These are phyloP conservation scores for Boletus rubroflammeus DNA, from an alignment of 768 basidiomycete species.

Conservation along the genomic window DNA sequence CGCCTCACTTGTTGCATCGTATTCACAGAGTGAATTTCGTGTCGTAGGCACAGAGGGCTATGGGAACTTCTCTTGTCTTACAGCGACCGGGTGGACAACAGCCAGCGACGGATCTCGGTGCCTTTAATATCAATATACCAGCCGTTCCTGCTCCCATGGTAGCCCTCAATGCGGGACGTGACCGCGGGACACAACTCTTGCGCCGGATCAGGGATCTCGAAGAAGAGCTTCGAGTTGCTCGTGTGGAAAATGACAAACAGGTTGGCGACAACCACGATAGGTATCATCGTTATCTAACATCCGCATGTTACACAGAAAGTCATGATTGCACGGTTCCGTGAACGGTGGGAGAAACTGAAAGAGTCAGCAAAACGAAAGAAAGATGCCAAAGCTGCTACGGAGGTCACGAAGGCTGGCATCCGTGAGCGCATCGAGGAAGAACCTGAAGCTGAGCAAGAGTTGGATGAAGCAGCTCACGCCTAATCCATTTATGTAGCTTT, in stretches of 20 bases:
- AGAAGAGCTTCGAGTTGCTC: constrained; percentile 63
- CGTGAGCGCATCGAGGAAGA: constrained; percentile 70
- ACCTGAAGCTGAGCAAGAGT: constrained; percentile 61
- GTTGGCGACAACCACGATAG: constrained; percentile 37
- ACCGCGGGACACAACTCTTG: constrained; percentile 51
- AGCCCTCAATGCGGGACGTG: constrained; percentile 49
- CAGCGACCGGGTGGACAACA: constrained; percentile 41
- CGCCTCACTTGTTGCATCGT: not conserved
- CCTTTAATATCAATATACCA: constrained; percentile 56
- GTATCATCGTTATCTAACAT: constrained; percentile 11
- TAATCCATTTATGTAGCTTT: not conserved
- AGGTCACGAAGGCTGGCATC: constrained; percentile 41
- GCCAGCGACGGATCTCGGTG: constrained; percentile 47
- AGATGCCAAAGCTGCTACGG: constrained; percentile 58
- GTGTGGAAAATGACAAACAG: constrained; percentile 79
- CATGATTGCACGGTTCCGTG: constrained; percentile 78
- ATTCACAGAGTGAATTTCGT: constrained; percentile 2
- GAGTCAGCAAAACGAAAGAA: constrained; percentile 86
- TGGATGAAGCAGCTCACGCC: constrained; percentile 28
- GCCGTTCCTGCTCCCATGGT: constrained; percentile 45
- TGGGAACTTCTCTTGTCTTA: constrained; percentile 63
- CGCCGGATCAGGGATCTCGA: constrained; percentile 69
- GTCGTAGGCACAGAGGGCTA: constrained; percentile 70
- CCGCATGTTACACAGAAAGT: constrained; percentile 53
- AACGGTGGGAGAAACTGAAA: constrained; percentile 87